Evolutionary conservation across 257 asterid species (phyloP), one percentile per base, ranked within the genome.

Genomic region (Phtheirospermum japonicum): DNA sequence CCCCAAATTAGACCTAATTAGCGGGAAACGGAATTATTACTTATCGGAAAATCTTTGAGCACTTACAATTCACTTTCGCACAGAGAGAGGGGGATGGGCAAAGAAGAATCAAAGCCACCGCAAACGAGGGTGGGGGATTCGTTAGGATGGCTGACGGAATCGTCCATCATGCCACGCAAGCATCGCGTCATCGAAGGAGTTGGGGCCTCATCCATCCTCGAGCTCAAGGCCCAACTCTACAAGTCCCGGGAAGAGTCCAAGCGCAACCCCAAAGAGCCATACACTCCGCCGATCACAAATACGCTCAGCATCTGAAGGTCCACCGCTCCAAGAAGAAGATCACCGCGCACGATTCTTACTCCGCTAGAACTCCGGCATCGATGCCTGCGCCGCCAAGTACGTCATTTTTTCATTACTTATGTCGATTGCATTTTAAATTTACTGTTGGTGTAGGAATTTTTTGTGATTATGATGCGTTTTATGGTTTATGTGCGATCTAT

Each of bases 181-280:
- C n/a, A n/a, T n/a, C n/a, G n/a, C n/a, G n/a, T n/a, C n/a, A n/a
- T n/a, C n/a, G n/a, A n/a, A n/a, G n/a, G n/a, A n/a, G n/a, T n/a
- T n/a, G 95, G 98, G 7, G 87, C 97, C 2, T 89, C 98, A 11
- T 92, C 98, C 10, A 88, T 88, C 57, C 75, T 89, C 67, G 98
- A 92, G 69, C 95, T 92, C 71, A 92, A 89, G 74, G 98, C 97
- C 26, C 97, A 88, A 39, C 92, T 92, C 42, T 92, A 92, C 90
- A 71, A 75, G 73, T 86, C 95, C 40, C 95, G 88, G 81, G 90
- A 88, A 66, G 97, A 91, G 18, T 75, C 98, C 56, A 91, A 88
- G 71, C 95, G 97, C 73, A 80, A 79, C 45, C 74, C 86, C 16
- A 88, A 87, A 65, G 94, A 90, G 63, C 67, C 79, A 59, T 82